Evolutionary conservation across 352 stramenopile genomes (phyloP).

Genomic region (Globisporangium camurandrum): DNA sequence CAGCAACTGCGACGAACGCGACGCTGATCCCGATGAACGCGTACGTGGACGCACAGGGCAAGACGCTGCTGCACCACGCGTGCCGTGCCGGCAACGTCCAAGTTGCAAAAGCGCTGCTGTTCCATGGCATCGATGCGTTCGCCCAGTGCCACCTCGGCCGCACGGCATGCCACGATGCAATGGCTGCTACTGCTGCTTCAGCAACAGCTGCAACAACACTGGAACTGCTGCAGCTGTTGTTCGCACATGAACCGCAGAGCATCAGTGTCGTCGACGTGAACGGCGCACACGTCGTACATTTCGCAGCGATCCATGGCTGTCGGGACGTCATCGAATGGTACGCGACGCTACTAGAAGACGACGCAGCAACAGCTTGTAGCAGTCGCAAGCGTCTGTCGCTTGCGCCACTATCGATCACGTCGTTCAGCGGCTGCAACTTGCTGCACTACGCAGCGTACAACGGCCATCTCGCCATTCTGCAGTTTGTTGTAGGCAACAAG

Average conservation of each 20-base stretch:
- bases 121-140: conserved; percentile 31
- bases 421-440: conserved; percentile 51
- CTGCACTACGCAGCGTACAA: conserved; percentile 74
- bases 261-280: conserved; percentile 45
- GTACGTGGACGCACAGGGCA: conserved; percentile 42
- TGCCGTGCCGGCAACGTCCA: conserved; percentile 43
- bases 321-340: conserved; percentile 58
- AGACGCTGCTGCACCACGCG: conserved; percentile 60
- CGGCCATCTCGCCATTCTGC: conserved; percentile 30
- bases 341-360: conserved; percentile 11
- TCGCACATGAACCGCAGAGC: conserved; percentile 38
- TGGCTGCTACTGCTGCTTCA: conserved; percentile 25
- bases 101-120: conserved; percentile 46
- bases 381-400: neutral
- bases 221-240: conserved; percentile 35
- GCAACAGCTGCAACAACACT: conserved; percentile 18
- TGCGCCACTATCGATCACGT: conserved; percentile 34
- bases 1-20: neutral
- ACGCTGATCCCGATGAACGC: conserved; percentile 18
- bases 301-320: conserved; percentile 59
- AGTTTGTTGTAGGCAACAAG: too few relatives aligned
- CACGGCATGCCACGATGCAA: conserved; percentile 51
- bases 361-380: neutral
- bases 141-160: conserved; percentile 40
- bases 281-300: conserved; percentile 51